phyloP scores from a whole-genome alignment of 305 asterid genomes.

The Nicotiana rustica region DNA sequence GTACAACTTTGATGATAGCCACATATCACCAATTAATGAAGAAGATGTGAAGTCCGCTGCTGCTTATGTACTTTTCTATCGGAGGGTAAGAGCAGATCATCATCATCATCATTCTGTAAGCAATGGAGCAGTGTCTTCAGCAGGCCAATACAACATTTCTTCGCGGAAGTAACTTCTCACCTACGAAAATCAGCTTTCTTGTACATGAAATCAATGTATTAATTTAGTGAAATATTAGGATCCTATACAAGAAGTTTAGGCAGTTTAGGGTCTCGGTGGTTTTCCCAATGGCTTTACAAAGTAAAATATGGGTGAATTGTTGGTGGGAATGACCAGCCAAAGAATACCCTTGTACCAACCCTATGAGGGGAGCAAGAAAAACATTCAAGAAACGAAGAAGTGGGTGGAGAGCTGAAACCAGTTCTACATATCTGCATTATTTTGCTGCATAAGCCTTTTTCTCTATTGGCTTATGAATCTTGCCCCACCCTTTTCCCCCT shows the following conservation, averaged over 20 bases:
- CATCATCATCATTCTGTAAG: conserved; percentile 60
- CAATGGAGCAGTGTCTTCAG: conserved; percentile 61
- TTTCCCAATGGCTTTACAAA: conserved; percentile 21
- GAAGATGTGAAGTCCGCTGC: conserved; percentile 94
- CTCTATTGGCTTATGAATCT: too few species aligned
- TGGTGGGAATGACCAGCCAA: not conserved
- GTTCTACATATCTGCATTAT: not conserved
- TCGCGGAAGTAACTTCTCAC: conserved; percentile 30
- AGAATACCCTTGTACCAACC: conserved; percentile 23
- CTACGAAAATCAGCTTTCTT: not conserved
- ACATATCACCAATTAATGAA: conserved; percentile 79
- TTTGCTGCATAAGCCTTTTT: too few species aligned
- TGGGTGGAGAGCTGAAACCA: not conserved
- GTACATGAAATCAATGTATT: conserved; percentile 35
- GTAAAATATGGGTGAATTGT: not conserved
- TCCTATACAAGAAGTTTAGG: conserved; percentile 5
- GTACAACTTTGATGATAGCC: conserved; percentile 98
- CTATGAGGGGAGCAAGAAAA: not conserved
- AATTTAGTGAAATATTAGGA: conserved; percentile 32
- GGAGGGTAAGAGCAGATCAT: conserved; percentile 78
- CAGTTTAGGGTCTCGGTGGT: conserved; percentile 13
- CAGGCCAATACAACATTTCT: conserved; percentile 42
- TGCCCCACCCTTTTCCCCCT: too few species aligned
- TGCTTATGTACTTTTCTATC: conserved; percentile 93
- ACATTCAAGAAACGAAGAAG: not conserved